Evolutionary conservation across 345 rosid genomes (phyloP).

Genomic region (Excoecaria agallocha): DNA sequence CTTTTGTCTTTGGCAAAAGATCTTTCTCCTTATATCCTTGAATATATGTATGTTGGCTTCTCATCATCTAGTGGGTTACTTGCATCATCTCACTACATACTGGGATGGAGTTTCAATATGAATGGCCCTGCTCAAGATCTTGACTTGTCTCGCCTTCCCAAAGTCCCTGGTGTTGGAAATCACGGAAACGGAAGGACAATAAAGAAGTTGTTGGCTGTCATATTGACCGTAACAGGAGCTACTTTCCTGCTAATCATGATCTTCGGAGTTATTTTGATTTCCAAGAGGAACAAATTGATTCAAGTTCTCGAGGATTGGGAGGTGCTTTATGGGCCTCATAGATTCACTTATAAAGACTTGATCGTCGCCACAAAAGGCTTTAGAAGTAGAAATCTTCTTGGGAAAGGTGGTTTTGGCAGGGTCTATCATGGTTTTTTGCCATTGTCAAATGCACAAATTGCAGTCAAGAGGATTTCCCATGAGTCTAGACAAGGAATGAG

Average conservation of each 20-base stretch:
- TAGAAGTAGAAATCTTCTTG: slow-evolving; percentile 23
- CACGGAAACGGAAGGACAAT: neutral
- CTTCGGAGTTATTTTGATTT: neutral
- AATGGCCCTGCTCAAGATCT: too few relatives aligned
- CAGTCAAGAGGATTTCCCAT: slow-evolving; percentile 32
- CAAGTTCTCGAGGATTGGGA: slow-evolving; percentile 19
- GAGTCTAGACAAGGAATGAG: slow-evolving; percentile 34
- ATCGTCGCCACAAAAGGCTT: slow-evolving; percentile 33
- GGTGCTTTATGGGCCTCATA: slow-evolving; percentile 15
- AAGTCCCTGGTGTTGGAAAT: neutral
- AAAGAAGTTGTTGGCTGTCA: neutral
- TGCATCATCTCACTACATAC: neutral
- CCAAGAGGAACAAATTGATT: neutral
- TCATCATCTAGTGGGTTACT: neutral
- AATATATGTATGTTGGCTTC: neutral
- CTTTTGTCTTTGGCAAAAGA: slow-evolving; percentile 1
- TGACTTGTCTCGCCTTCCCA: neutral
- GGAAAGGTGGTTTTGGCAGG: slow-evolving; percentile 43
- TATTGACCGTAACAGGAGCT: neutral
- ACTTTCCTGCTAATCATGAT: neutral
- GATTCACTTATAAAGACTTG: slow-evolving; percentile 34
- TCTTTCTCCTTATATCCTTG: neutral
- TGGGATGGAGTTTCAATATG: slow-evolving; percentile 10
- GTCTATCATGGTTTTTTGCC: slow-evolving; percentile 30
- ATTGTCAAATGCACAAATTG: slow-evolving; percentile 19